These are phyloP conservation scores for Aspergillus japonicus DNA, from an alignment of 2,329 filamentous ascomycete species.

Conservation along the genomic window DNA sequence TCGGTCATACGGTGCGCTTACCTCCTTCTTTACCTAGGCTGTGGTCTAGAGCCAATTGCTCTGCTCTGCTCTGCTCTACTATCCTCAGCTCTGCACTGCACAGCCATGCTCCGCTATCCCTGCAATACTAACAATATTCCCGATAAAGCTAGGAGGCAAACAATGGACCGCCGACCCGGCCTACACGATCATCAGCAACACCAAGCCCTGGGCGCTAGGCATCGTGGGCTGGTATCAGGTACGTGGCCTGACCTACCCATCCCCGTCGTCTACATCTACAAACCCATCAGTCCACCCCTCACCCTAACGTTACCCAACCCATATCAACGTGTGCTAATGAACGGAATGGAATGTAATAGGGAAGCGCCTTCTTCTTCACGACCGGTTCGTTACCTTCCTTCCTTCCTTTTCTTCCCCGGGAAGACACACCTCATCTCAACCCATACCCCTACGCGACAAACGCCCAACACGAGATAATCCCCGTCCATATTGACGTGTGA, in stretches of 20 bases:
- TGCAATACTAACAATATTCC: not conserved
- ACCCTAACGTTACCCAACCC: too few species aligned
- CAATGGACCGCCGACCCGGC: constrained; percentile 6
- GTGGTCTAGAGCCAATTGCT: too few species aligned
- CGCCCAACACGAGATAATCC: too few species aligned
- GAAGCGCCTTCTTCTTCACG: constrained; percentile 1
- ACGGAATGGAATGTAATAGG: not conserved
- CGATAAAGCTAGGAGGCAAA: not conserved
- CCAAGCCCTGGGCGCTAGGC: constrained; percentile 1
- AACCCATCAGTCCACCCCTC: too few species aligned
- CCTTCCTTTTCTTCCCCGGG: too few species aligned
- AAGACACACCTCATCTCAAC: too few species aligned
- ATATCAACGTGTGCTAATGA: too few species aligned
- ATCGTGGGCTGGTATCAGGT: constrained; percentile 7
- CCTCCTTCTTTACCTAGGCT: not conserved
- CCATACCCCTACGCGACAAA: too few species aligned
- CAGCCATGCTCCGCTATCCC: not conserved
- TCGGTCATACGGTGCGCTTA: not conserved
- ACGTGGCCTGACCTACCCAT: too few species aligned
- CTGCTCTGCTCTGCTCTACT: not conserved
- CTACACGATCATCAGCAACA: not conserved
- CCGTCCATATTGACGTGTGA: too few species aligned
- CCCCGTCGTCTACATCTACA: too few species aligned
- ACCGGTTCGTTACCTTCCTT: not conserved
- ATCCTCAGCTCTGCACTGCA: not conserved